Percentiles rank a stretch among this genome's conserved stretches.
phyloP scores from a whole-genome alignment of 768 basidiomycete species.

The Suillus spraguei region DNA sequence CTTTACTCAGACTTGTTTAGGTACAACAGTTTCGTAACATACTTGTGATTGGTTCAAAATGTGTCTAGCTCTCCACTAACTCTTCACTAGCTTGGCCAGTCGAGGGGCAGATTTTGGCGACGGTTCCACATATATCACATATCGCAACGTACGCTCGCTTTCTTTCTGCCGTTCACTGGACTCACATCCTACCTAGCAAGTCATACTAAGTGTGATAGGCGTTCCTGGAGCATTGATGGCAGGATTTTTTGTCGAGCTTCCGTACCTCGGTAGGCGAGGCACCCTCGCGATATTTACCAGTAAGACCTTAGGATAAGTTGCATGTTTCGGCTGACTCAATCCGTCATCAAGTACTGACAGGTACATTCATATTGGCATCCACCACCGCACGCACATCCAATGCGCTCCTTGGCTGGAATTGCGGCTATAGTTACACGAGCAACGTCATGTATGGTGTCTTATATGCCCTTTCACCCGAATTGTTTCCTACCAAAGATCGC shows the following conservation, averaged over 20 bases:
- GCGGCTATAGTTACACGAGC: constrained; percentile 56
- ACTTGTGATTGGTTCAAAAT: constrained; percentile 40
- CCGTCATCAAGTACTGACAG: constrained; percentile 44
- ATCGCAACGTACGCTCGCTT: constrained; percentile 56
- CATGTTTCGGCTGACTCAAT: not conserved
- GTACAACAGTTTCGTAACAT: constrained; percentile 56
- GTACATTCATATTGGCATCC: constrained; percentile 57
- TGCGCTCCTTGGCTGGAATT: constrained; percentile 59
- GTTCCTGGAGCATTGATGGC: constrained; percentile 60
- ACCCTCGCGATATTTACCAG: constrained; percentile 53
- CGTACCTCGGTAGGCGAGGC: constrained; percentile 53
- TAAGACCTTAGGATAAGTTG: constrained; percentile 20
- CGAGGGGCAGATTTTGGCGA: constrained; percentile 69
- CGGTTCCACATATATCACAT: constrained; percentile 68
- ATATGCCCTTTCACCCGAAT: constrained; percentile 46
- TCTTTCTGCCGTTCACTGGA: not conserved
- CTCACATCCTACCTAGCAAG: constrained; percentile 40
- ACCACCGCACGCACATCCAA: constrained; percentile 58
- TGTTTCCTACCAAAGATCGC: constrained; percentile 55
- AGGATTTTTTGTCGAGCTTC: constrained; percentile 55
- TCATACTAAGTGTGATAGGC: constrained; percentile 58
- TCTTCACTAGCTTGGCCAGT: constrained; percentile 52
- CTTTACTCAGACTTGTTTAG: constrained; percentile 22
- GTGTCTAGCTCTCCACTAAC: not conserved
- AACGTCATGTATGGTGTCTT: constrained; percentile 60